Evolutionary conservation across 2,329 filamentous ascomycete genomes (phyloP), one percentile per base, ranked within the genome.

Genomic region (Alternaria sp.): DNA sequence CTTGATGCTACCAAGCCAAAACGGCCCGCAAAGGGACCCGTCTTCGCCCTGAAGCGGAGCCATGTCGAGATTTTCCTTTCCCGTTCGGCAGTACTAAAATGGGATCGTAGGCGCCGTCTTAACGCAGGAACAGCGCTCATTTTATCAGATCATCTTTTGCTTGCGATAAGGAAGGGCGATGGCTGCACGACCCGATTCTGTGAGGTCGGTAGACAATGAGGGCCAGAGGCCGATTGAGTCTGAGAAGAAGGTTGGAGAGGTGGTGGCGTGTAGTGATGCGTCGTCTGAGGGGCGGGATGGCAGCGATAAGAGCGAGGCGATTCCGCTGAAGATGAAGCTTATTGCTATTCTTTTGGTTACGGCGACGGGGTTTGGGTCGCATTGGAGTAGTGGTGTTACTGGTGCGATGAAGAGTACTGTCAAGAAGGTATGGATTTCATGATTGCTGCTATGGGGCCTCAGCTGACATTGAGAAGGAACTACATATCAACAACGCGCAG

Each of bases 351-450:
- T 86, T 0, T 70, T 87, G 9, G 84, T 87, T 2, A 84, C 83
- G 13, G 75, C 82, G 58, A 87, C 89, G 66, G 86, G 87, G 1
- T 89, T 89, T 67, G 87, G 87, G 0, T 86, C 85, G 0, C 83
- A 85, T 21, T 89, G 87, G 87, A 88, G 86, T 65, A 82, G 81
- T n/a, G 86, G 87, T 2, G 85, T 89, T 1, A 88, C 86, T 0
- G 85, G 85, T 10, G 87, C 87, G 1, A 85, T 89, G 83, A 89
- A 89, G 71, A 86, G 80, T 17, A 89, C 86, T 0, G 73, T 89
- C 25, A 89, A 89, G 66, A 88, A 88, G 81, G 68, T 65, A 54
- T 47, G 10, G 1, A 26, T 11, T 21, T 8, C 12, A n/a, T n/a
- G 19, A 1, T 6, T 6, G 5, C 10, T 13, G 13, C 1, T 23